Percentiles rank a stretch among this genome's conserved stretches.
These are phyloP conservation scores for Ustulina deusta DNA, from an alignment of 2,329 filamentous ascomycete species.

Conservation along the genomic window DNA sequence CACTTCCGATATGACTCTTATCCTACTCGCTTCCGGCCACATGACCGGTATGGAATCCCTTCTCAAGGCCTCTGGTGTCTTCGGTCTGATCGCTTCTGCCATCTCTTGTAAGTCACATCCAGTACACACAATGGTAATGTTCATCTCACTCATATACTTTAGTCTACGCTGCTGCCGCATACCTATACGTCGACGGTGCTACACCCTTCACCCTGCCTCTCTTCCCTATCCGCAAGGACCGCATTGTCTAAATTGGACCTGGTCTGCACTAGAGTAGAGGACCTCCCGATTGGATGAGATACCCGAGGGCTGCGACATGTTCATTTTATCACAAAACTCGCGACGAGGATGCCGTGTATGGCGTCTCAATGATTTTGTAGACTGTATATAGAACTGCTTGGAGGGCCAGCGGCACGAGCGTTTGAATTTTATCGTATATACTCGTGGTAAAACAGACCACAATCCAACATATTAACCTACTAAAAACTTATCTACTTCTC, in stretches of 20 bases:
- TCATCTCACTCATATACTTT: constrained; percentile 22
- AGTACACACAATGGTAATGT: background rate
- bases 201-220: constrained; percentile 45
- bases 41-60: constrained; percentile 39
- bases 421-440: constrained; percentile 34
- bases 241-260: constrained; percentile 37
- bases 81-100: constrained; percentile 42
- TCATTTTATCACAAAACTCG: constrained; percentile 20
- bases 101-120: constrained; percentile 42
- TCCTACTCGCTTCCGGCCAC: constrained; percentile 43
- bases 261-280: constrained; percentile 3
- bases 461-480: constrained; percentile 32
- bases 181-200: constrained; percentile 42
- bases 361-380: constrained; percentile 29
- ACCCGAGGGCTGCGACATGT: constrained; percentile 20
- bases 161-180: constrained; percentile 44
- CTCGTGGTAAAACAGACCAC: constrained; percentile 27
- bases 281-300: constrained; percentile 23
- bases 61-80: constrained; percentile 44
- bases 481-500: constrained; percentile 17
- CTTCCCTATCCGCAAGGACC: constrained; percentile 44
- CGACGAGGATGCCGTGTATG: constrained; percentile 29
- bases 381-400: constrained; percentile 38
- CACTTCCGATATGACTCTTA: constrained; percentile 44
- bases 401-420: constrained; percentile 28